Evolutionary conservation across 164 flowering plant genomes (phyloP).

Genomic region (Umbilicus rupestris): DNA sequence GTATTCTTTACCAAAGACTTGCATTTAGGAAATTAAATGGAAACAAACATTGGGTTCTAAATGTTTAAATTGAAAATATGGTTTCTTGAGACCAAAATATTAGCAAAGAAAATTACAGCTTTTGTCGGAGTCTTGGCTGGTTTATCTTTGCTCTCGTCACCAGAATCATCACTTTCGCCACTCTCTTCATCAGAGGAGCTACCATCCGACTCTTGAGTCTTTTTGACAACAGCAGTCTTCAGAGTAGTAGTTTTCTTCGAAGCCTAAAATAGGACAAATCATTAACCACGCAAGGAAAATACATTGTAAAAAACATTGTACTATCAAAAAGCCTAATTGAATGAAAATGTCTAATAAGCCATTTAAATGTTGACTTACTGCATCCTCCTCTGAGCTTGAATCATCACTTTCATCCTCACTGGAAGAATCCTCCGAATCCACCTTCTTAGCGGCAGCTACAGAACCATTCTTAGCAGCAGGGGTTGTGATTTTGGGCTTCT

Average conservation of each 20-base stretch:
- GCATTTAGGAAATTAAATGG: too few relatives aligned
- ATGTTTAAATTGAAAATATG: not conserved
- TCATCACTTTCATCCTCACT: conserved; percentile 8
- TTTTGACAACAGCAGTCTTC: not conserved
- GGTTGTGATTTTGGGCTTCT: not conserved
- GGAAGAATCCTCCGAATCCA: not conserved
- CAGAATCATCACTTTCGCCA: conserved; percentile 1
- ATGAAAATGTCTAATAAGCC: too few relatives aligned
- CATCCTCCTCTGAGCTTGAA: not conserved
- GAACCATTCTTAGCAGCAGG: conserved; percentile 8
- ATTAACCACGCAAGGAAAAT: not conserved
- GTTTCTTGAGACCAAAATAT: not conserved
- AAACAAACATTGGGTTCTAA: too few relatives aligned
- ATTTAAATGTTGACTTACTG: too few relatives aligned
- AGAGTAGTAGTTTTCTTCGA: not conserved
- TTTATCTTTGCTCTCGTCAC: not conserved
- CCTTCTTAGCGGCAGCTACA: not conserved
- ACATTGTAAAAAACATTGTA: conserved; percentile 12
- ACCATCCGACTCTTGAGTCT: not conserved
- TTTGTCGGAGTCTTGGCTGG: conserved; percentile 12
- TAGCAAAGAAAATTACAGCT: conserved; percentile 21
- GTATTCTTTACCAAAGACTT: too few relatives aligned
- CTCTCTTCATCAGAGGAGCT: not conserved
- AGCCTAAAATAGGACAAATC: not conserved
- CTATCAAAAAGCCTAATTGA: not conserved